Evolutionary conservation across 805 yeast species (phyloP), one percentile per base, ranked within the genome.

Genomic region (Saccharomycopsis fodiens): DNA sequence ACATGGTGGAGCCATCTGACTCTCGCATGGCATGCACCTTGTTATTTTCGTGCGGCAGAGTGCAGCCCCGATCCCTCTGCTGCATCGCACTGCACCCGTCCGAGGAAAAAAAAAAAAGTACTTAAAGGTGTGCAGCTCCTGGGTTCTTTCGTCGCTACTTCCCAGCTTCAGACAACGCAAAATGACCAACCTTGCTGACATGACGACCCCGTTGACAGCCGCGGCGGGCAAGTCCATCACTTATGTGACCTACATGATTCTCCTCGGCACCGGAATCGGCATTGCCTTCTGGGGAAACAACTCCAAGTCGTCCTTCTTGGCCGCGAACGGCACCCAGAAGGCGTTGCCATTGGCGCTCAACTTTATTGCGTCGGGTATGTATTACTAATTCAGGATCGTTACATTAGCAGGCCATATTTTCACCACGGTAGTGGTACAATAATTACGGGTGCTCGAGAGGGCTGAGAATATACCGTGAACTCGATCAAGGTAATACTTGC

Each of bases 331-430:
- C 10, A 78, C 95, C 1, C 89, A 85, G 56, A 70, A 70, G 37
- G 94, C 87, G 29, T 35, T 86, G 13, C 95, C 96, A 1, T 67
- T 89, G 55, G 84, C 96, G 1, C 69, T 89, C 50, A 89, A 89
- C 61, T 89, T 89, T 60, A 78, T 89, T 45, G 97, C 97, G 42
- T 80, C 94, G 54, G 95, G 95, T 75, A 70, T 67, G 85, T 81
- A 62, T 59, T 15, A 30, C 35, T 43, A 44, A 15, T 42, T 30
- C 3, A 10, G 6, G 35, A 15, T 15, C 30, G 12, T 16, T 13
- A 19, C 15, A 23, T 31, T 31, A 2, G 3, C 15, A 32, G n/a
- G 15, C 23, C 22, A 10, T 30, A 22, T 29, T 31, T 6, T 7
- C 29, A 25, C 10, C 10, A 25, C 6, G 6, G 29, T 25, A 10